These are phyloP conservation scores for Closterium sp. DNA, from an alignment of 139 green algal species.

Conservation along the genomic window DNA sequence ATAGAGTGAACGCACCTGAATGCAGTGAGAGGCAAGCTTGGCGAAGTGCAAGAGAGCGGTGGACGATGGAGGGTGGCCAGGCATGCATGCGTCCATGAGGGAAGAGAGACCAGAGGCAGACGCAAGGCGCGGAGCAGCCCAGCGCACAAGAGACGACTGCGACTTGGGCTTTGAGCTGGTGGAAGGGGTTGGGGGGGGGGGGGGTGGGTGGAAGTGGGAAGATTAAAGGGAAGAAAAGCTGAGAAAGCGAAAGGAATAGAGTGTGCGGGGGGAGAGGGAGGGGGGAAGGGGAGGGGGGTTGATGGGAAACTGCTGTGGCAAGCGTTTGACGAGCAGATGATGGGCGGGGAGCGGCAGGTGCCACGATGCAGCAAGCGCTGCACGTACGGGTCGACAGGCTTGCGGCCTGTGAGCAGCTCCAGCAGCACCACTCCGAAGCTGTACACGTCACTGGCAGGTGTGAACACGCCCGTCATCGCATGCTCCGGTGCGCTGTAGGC, in stretches of 20 bases:
- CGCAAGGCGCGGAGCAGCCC: not conserved
- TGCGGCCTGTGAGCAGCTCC: constrained; percentile 23
- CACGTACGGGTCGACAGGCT: constrained; percentile 17
- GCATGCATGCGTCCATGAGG: not conserved
- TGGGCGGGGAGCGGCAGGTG: not conserved
- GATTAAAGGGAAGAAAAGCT: not conserved
- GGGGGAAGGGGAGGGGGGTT: not conserved
- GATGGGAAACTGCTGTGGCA: not conserved
- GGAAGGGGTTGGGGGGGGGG: not conserved
- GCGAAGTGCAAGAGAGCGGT: not conserved
- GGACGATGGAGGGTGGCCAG: not conserved
- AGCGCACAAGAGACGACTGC: not conserved
- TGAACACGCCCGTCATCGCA: not conserved
- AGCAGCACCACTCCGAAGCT: constrained; percentile 38
- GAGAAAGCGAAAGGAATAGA: not conserved
- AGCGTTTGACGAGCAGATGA: not conserved
- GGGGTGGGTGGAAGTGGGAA: not conserved
- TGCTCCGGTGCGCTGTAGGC: not conserved
- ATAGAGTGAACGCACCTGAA: not conserved
- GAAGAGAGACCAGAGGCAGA: not conserved
- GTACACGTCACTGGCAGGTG: not conserved
- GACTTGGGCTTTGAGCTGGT: not conserved
- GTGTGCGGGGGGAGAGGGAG: not conserved
- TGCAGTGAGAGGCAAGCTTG: not conserved
- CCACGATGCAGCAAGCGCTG: not conserved